Evolutionary conservation across 305 asterid genomes (phyloP), one percentile per base, ranked within the genome.

Genomic region (Coffea humblotiana): DNA sequence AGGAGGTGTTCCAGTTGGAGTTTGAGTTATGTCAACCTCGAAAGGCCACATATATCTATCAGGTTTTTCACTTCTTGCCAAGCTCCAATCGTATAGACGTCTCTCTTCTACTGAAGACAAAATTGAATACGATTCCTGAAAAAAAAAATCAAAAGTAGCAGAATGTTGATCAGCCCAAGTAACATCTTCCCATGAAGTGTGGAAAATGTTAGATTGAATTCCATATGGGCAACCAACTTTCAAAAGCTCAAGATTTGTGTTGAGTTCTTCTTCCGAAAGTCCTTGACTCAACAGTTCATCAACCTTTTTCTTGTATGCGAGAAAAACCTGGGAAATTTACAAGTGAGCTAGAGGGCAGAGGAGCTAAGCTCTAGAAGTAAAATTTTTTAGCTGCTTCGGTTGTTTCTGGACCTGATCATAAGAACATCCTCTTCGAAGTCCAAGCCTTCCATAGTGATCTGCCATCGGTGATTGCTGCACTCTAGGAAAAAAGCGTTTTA

Each of bases 31-130:
- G 82, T 94, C 97, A 51, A 89, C 90, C 81, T 94, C 92, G 69
- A 79, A 91, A 0, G 97, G 97, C 98, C 97, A 93, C 77, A 74
- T 52, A 48, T 88, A 94, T n/a, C 25, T 82, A 15, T 90, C 95
- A 1, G 93, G 88, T 2, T 83, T 85, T 61, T 81, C 91, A 32
- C 61, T 86, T 79, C 98, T 92, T 7, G 83, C 91, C 84, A 94
- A 80, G 81, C 97, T 91, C 97, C 97, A 93, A 88, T 94, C 97
- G 56, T 94, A 93, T 65, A 92, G 71, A 76, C 97, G 86, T 78
- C 94, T 85, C 74, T 93, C 98, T 71, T 91, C 94, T 19, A 78
- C 88, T 9, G 92, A 29, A 23, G 96, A 90, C 78, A 93, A 78
- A 5, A 91, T 86, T 54, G 86, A 77, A 84, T 90, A 80, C 8